Evolutionary conservation across 1,284 basidiomycete genomes (phyloP).

Genomic region (Ustilago sp.): DNA sequence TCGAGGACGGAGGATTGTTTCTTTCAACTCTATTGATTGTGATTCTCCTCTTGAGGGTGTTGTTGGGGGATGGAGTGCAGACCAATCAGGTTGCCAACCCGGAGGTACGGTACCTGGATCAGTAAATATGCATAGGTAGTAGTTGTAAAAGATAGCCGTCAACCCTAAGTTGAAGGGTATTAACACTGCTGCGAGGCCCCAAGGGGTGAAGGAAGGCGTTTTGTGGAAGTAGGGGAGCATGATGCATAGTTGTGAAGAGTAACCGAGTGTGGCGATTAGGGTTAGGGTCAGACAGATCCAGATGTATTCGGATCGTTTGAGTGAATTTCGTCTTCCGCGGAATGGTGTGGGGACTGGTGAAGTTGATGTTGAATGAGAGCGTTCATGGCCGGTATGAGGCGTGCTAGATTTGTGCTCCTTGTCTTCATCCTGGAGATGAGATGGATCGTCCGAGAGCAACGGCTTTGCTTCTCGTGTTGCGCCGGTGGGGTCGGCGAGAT

Average conservation of each 20-base stretch:
- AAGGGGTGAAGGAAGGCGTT: slow-evolving; percentile 67
- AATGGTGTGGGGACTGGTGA: background rate
- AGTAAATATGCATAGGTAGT: slow-evolving; percentile 56
- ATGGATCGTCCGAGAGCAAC: slow-evolving; percentile 4
- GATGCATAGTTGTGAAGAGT: slow-evolving; percentile 59
- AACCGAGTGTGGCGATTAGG: slow-evolving; percentile 60
- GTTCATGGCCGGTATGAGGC: background rate
- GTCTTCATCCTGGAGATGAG: background rate
- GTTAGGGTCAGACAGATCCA: slow-evolving; percentile 31
- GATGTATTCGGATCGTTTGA: slow-evolving; percentile 46
- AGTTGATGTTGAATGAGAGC: no score
- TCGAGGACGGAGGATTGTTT: slow-evolving; percentile 39
- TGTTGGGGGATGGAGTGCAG: slow-evolving; percentile 30
- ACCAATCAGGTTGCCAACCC: slow-evolving; percentile 59
- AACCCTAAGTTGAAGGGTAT: slow-evolving; percentile 84
- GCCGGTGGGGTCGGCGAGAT: background rate
- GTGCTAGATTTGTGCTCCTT: background rate
- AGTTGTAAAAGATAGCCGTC: slow-evolving; percentile 58
- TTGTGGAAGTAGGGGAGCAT: slow-evolving; percentile 60
- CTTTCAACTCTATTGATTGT: slow-evolving; percentile 34
- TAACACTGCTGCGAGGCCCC: slow-evolving; percentile 78
- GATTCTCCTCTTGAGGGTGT: background rate
- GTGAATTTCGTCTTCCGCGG: slow-evolving; percentile 29
- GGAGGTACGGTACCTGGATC: slow-evolving; percentile 61
- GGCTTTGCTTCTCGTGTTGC: slow-evolving; percentile 1